These are phyloP conservation scores for Diplodia corticola DNA, from an alignment of 2,329 filamentous ascomycete species.

Conservation along the genomic window DNA sequence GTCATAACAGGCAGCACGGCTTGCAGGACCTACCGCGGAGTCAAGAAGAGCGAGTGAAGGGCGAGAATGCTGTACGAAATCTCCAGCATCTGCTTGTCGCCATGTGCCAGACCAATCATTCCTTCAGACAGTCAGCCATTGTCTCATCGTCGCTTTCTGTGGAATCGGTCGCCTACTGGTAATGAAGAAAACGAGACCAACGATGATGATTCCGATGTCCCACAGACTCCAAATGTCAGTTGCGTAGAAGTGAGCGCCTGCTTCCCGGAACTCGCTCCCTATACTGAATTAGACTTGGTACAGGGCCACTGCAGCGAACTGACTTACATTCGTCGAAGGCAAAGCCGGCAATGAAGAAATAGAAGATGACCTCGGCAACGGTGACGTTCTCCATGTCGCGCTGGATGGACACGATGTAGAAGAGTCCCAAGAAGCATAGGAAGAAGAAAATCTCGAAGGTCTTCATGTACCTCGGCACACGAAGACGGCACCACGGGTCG, in stretches of 20 bases:
- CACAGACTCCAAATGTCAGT: conserved; percentile 78
- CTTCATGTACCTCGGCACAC: conserved; percentile 83
- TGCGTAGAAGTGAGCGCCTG: conserved; percentile 13
- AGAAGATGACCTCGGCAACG: conserved; percentile 68
- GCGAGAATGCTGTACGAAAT: conserved; percentile 86
- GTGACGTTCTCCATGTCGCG: conserved; percentile 68
- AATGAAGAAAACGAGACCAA: conserved; percentile 69
- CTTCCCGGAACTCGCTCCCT: conserved; percentile 28
- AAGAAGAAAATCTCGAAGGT: conserved; percentile 83
- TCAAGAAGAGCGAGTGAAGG: conserved; percentile 84
- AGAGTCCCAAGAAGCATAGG: conserved; percentile 71
- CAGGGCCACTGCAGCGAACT: not conserved
- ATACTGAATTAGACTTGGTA: conserved; percentile 33
- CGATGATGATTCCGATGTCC: conserved; percentile 64
- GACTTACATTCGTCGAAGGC: conserved; percentile 69
- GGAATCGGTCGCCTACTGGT: conserved; percentile 58
- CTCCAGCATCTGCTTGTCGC: conserved; percentile 66
- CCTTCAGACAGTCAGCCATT: conserved; percentile 47
- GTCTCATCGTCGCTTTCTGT: conserved; percentile 5
- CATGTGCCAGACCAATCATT: conserved; percentile 63
- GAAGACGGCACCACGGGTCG: conserved; percentile 70
- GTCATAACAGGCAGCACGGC: conserved; percentile 23
- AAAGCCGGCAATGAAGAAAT: conserved; percentile 85
- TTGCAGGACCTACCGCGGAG: conserved; percentile 58
- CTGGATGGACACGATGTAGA: conserved; percentile 82